Base-by-base conservation (phyloP, 192 early-diverging fungal genomes). In the Coemansia sp. region DNA sequence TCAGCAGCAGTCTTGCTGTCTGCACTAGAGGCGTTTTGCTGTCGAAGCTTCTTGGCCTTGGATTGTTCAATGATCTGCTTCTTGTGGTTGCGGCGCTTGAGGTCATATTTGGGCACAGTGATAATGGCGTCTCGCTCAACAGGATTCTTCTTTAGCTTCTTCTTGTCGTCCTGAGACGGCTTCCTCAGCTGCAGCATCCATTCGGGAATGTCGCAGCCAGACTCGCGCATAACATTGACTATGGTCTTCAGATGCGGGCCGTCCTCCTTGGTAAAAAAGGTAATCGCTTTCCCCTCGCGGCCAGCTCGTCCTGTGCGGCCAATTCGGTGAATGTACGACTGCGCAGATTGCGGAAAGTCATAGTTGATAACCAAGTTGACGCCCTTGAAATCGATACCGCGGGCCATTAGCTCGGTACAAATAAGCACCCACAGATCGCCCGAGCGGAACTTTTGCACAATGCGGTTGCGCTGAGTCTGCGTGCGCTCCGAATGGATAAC, bases 281-380 rank as follows among this genome's bases (percentile, higher is more conserved):
- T 99, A 45, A 96, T 69, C 19, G 97, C 93, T 59, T 89, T 80
- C 34, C 97, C 97, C 5, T 57, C 22, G 15, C 91, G 82, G 5
- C 97, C 97, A 15, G 95, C 97, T 83, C 96, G 90, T 74, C 94
- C 96, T 4, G 96, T 98, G 71, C 97, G 91, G 42, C 95, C 97
- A 65, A 98, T 94, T 55, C 97, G 71, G 77, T 99, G 97, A 63
- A 97, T 94, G 68, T 99, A 99, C 22, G 87, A 88, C 54, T 86
- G 86, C 2, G 90, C 83, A 5, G 86, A 86, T 71, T 93, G 90
- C 39, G 97, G 95, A 63, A 98, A 95, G 66, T 99, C 97, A 56
- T 95, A 99, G 65, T 99, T 99, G 79, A 99, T 90, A 25, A 99
- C 97, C 51, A 92, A 56, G 47, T 94, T 90, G 21, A 99, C 94